Percentiles rank a stretch among this genome's conserved stretches.
Conservation (phyloP, 2,329 filamentous ascomycete species). For the Colletotrichum musicola region DNA sequence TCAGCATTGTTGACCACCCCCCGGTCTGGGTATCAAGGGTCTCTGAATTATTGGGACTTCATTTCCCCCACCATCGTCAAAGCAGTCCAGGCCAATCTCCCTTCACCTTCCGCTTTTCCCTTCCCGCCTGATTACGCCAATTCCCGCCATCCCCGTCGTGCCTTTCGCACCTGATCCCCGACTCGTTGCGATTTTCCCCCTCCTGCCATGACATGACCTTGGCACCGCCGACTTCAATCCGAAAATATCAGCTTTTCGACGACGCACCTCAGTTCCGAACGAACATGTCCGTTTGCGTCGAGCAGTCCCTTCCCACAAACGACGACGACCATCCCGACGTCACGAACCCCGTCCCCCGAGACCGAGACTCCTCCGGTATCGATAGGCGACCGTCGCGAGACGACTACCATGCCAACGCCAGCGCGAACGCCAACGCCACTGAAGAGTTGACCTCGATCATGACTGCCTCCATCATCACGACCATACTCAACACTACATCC, state of each 20-base stretch:
- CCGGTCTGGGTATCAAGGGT: constrained; percentile 39
- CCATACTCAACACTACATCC: constrained; percentile 58
- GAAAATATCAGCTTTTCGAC: constrained; percentile 33
- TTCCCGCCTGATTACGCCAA: constrained; percentile 27
- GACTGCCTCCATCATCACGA: constrained; percentile 52
- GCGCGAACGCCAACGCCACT: constrained; percentile 36
- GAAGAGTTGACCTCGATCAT: constrained; percentile 52
- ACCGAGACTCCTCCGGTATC: constrained; percentile 30
- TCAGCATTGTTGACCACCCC: constrained; percentile 35
- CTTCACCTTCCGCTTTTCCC: constrained; percentile 29
- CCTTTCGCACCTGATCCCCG: background rate
- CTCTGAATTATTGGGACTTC: constrained; percentile 40
- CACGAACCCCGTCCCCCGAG: constrained; percentile 30
- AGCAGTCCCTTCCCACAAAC: constrained; percentile 25
- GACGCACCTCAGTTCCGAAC: background rate
- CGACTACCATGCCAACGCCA: constrained; percentile 36
- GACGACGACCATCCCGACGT: constrained; percentile 36
- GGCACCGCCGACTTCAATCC: constrained; percentile 18
- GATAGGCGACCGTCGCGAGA: constrained; percentile 38
- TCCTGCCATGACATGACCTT: constrained; percentile 37
- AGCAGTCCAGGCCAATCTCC: constrained; percentile 36
- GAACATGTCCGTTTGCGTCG: constrained; percentile 40
- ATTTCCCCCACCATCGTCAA: constrained; percentile 41
- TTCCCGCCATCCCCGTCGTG: constrained; percentile 19
- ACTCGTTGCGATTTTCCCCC: constrained; percentile 3